Base-by-base conservation (phyloP, 78 protist genomes). In the Isochrysis galbana region DNA sequence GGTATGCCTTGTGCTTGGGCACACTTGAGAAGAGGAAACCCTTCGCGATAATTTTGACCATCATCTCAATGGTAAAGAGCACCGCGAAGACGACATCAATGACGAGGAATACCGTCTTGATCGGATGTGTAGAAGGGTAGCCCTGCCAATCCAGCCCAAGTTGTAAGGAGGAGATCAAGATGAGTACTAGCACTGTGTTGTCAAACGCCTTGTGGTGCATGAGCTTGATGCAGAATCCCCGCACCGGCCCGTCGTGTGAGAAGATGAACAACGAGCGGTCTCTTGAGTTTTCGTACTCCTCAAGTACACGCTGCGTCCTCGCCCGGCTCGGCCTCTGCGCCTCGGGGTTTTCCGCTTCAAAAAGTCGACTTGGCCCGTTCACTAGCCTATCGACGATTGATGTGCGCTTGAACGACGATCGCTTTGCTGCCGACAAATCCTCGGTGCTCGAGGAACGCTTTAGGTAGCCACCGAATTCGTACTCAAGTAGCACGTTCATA, bases 91-190 rank as follows among this genome's bases (percentile, higher is more conserved):
- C 61, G 61, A 51, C 61, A 14, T 51, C 61, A 14, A 51, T 51
- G 61, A 7, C 61, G 61, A 14, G 29, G 61, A 51, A 19, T 7
- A 14, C 14, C 29, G 29, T 7, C 61, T 51, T 51, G 61, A 51
- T 22, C 2, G 46, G 46, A 26, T 74, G 46, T 34, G 34, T n/a
- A 0, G 1, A 38, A 5, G 34, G 36, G 38, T 1, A 0, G 5
- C 22, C 45, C 45, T 38, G 69, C 45, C 5, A 0, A 32, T 84
- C 89, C 70, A 84, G 5, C n/a, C 17, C 34, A 7, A 91, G 83
- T 38, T 82, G 48, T 54, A 87, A 29, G 61, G 91, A 69, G 44
- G 90, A 72, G 42, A 34, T 70, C 23, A 87, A 4, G 90, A 94
- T 87, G 69, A 44, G 25, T 29, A 74, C 42, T 51, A 94, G 0